phyloP scores from a whole-genome alignment of 2,329 filamentous ascomycete species.

The Trichothecium roseum region DNA sequence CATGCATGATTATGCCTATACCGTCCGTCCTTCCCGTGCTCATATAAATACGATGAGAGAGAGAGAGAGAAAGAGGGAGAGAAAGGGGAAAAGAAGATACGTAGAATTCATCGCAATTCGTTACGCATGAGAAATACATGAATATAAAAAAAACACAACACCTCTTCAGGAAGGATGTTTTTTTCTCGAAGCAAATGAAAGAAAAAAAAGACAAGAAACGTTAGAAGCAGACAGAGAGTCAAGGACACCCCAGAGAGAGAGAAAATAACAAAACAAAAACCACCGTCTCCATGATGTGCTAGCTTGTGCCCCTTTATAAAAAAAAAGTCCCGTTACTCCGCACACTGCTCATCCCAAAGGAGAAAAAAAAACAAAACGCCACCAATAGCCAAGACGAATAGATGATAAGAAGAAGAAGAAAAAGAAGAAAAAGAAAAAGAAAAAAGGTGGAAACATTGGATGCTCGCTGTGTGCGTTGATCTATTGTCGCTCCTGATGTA shows the following conservation, averaged over 20 bases:
- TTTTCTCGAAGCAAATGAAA: slow-evolving; percentile 1
- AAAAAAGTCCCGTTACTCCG: too few species aligned
- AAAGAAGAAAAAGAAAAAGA: background rate
- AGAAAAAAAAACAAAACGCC: too few species aligned
- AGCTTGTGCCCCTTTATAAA: too few species aligned
- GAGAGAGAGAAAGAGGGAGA: too few species aligned
- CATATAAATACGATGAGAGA: background rate
- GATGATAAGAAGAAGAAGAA: background rate
- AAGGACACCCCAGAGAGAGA: too few species aligned
- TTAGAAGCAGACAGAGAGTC: too few species aligned
- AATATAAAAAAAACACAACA: background rate
- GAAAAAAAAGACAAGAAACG: background rate
- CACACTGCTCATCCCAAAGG: too few species aligned
- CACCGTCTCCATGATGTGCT: too few species aligned
- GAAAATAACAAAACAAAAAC: too few species aligned
- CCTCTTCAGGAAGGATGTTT: background rate
- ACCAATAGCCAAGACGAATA: too few species aligned
- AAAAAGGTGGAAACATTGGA: background rate
- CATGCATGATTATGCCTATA: background rate
- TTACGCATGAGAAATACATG: too few species aligned
- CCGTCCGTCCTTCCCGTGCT: background rate
- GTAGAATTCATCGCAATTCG: background rate
- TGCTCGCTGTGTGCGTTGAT: background rate
- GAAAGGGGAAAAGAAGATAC: background rate
- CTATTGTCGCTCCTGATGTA: too few species aligned